A percentile compares a stretch with the other conserved stretches of the same genome.
These are phyloP conservation scores for Hypoxylon subgilvum DNA, from an alignment of 495 filamentous ascomycete species.

Conservation along the genomic window DNA sequence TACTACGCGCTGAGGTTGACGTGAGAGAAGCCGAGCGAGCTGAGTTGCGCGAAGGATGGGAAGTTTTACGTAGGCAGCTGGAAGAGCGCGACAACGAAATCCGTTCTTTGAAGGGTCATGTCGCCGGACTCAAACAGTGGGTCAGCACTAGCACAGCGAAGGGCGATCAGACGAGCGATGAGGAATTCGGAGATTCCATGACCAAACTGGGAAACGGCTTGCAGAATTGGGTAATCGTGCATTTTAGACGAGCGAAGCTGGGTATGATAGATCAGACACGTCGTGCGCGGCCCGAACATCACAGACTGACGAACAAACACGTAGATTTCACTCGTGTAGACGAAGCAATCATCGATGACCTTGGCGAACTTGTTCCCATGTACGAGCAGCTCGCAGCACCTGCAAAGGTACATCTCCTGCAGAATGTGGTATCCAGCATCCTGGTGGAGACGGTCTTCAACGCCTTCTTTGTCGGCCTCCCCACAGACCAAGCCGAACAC, in stretches of 20 bases:
- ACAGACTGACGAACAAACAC: constrained; percentile 23
- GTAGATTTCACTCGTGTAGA: constrained; percentile 50
- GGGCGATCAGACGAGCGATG: constrained; percentile 59
- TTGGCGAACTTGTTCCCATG: constrained; percentile 55
- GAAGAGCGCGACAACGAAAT: constrained; percentile 53
- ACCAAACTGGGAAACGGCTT: constrained; percentile 58
- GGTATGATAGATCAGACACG: constrained; percentile 42
- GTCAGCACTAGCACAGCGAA: constrained; percentile 57
- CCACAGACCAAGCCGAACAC: constrained; percentile 48
- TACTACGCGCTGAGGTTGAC: constrained; percentile 51
- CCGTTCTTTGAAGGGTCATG: constrained; percentile 50
- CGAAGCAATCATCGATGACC: constrained; percentile 45
- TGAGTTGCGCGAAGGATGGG: constrained; percentile 52
- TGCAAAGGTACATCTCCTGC: constrained; percentile 59
- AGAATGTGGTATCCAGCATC: constrained; percentile 58
- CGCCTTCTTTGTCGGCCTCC: constrained; percentile 59
- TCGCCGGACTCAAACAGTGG: constrained; percentile 61
- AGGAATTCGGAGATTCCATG: constrained; percentile 57
- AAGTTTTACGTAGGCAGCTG: constrained; percentile 44
- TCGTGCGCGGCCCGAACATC: constrained; percentile 1
- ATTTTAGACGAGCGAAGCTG: constrained; percentile 59
- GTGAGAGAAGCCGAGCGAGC: constrained; percentile 45
- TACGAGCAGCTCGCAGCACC: constrained; percentile 53
- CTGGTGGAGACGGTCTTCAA: constrained; percentile 59
- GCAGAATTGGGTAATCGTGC: constrained; percentile 64